Conservation (phyloP, 2,329 filamentous ascomycete species). For the Alternaria ventricosa region DNA sequence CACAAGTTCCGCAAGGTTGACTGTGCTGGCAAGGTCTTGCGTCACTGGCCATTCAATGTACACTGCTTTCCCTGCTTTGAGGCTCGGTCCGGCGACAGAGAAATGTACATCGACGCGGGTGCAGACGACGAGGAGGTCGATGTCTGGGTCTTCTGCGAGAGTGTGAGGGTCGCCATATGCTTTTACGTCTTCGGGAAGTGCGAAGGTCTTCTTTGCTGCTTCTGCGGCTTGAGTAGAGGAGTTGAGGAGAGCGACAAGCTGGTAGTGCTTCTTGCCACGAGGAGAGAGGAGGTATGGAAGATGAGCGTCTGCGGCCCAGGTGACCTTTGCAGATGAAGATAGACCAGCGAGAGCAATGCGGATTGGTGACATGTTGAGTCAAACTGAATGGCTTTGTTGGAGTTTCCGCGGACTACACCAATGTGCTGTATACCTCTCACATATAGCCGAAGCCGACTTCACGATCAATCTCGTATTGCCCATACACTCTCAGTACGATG, state of each 20-base stretch:
- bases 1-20: slow-evolving; percentile 47
- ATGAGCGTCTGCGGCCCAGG: slow-evolving; percentile 64
- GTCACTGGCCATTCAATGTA: slow-evolving; percentile 62
- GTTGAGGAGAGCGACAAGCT: slow-evolving; percentile 57
- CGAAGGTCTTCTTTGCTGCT: slow-evolving; percentile 49
- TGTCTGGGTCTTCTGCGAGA: slow-evolving; percentile 47
- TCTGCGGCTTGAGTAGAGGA: slow-evolving; percentile 50
- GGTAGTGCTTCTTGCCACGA: slow-evolving; percentile 44
- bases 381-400: not conserved
- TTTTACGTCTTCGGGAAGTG: slow-evolving; percentile 48
- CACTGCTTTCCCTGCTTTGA: slow-evolving; percentile 60
- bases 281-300: slow-evolving; percentile 64
- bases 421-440: not conserved
- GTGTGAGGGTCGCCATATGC: slow-evolving; percentile 53
- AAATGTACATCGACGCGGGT: slow-evolving; percentile 64
- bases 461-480: not conserved
- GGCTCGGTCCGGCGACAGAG: slow-evolving; percentile 53
- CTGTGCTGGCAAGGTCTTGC: slow-evolving; percentile 43
- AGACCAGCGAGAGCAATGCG: slow-evolving; percentile 66
- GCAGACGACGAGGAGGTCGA: slow-evolving; percentile 57
- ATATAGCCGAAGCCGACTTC: not conserved
- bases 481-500: not conserved
- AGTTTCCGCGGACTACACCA: not conserved
- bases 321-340: slow-evolving; percentile 58
- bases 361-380: slow-evolving; percentile 56